Evolutionary conservation across 2,329 filamentous ascomycete genomes (phyloP), one percentile per base, ranked within the genome.

Genomic region (Paracamarosporium sp.): DNA sequence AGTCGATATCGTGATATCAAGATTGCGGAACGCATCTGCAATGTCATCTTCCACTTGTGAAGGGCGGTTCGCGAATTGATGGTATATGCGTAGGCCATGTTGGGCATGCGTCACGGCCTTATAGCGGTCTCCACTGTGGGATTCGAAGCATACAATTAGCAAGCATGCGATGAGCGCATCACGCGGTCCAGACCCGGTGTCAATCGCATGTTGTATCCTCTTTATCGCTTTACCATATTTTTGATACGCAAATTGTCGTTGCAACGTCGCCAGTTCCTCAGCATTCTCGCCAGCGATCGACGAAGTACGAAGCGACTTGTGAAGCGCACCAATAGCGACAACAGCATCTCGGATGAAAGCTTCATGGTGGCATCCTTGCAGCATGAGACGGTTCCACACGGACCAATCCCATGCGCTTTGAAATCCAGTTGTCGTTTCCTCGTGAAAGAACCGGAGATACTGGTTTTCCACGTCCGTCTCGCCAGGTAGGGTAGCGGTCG

Each of bases 401-500:
- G 56, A 52, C 59, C 59, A 62, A 25, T 62, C 59, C 50, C 57
- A 62, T 20, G 53, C 50, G 24, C 53, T 59, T 43, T 59, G 53
- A 25, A 62, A 62, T 25, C 53, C 56, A 55, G 48, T 51, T 25
- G 56, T 62, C 24, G 59, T 62, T 24, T 62, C 59, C 22, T 62
- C 30, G 20, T 62, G 56, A 28, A 62, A 62, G 41, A 59, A 62
- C 5, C 41, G 35, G 3, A 62, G 45, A 33, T 62, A 62, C 22
- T 50, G 56, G 27, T 59, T 62, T 33, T 62, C 59, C 9, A 62
- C 50, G 22, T 62, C 59, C 1, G 59, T 62, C 41, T 62, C 59
- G 33, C 44, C 47, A 8, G 41, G 56, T 6, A 61, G 53, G 8
- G 50, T 52, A n/a, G 31, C 46, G 9, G 43, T 55, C 15, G 55